A percentile compares a stretch with the other conserved stretches of the same genome.
phyloP scores from a whole-genome alignment of 1,284 basidiomycete genomes.

The Rhizoctonia solani region DNA sequence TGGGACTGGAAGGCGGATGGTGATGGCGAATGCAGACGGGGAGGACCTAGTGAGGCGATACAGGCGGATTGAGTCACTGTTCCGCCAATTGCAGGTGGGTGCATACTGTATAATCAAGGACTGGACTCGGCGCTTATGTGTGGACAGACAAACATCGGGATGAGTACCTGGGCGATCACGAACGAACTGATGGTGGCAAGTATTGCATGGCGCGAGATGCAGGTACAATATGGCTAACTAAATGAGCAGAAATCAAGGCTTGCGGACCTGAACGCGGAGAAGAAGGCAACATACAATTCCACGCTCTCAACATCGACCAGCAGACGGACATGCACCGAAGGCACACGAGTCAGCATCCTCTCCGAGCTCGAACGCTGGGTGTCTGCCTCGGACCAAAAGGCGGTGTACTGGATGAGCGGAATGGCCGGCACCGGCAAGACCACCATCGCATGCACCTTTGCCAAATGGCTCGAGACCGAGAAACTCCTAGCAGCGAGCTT shows the following conservation, averaged over 20 bases:
- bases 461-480: neutral
- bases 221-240: neutral
- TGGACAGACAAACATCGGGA: too few relatives aligned
- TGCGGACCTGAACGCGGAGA: neutral
- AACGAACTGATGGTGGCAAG: neutral
- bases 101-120: neutral
- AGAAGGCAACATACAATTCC: neutral
- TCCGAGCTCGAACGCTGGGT: neutral
- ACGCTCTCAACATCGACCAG: neutral
- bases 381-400: neutral
- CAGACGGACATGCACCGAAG: too few relatives aligned
- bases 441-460: neutral
- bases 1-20: neutral
- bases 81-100: neutral
- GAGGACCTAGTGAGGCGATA: neutral
- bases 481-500: neutral
- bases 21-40: too few relatives aligned
- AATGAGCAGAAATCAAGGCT: too few relatives aligned
- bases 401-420: slow-evolving; percentile 18
- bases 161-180: too few relatives aligned
- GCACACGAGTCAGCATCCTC: neutral
- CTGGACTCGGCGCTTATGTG: neutral
- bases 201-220: neutral
- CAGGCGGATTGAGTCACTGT: neutral
- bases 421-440: too few relatives aligned